Percentiles rank a stretch among this genome's conserved stretches.
Conservation (phyloP, 768 basidiomycete species). For the Mycena indigotica region DNA sequence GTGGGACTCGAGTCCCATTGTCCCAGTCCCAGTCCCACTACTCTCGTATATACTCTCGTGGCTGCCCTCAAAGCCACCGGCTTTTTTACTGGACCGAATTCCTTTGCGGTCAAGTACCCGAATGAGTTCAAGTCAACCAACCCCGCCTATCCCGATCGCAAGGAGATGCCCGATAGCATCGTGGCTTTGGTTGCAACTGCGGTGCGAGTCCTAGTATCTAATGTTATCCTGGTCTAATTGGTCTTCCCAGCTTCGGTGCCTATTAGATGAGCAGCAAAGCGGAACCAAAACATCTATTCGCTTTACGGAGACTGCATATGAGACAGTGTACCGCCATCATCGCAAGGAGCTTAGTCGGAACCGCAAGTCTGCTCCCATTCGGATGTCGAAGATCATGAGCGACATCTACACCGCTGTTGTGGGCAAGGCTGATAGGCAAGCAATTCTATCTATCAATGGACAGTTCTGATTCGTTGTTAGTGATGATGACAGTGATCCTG, state of each 20-base stretch:
- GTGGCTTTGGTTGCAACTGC: not conserved
- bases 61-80: not conserved
- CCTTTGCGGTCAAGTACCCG: not conserved
- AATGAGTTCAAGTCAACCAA: not conserved
- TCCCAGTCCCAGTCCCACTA: too few relatives aligned
- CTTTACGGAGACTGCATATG: not conserved
- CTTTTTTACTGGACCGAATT: not conserved
- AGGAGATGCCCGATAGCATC: not conserved
- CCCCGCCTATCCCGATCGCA: not conserved
- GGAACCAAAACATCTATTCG: not conserved
- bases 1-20: too few relatives aligned
- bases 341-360: not conserved
- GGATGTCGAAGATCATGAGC: not conserved
- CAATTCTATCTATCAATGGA: not conserved
- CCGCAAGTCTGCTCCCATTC: not conserved
- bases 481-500: not conserved
- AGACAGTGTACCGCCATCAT: not conserved
- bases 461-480: not conserved
- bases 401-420: not conserved
- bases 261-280: not conserved
- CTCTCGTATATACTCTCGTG: too few relatives aligned
- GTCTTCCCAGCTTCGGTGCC: not conserved
- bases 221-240: not conserved
- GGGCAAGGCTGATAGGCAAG: not conserved
- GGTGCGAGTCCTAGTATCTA: not conserved